Percentiles rank a stretch among this genome's conserved stretches.
phyloP scores from a whole-genome alignment of 1,284 basidiomycete genomes.

The Hemileia vastatrix region DNA sequence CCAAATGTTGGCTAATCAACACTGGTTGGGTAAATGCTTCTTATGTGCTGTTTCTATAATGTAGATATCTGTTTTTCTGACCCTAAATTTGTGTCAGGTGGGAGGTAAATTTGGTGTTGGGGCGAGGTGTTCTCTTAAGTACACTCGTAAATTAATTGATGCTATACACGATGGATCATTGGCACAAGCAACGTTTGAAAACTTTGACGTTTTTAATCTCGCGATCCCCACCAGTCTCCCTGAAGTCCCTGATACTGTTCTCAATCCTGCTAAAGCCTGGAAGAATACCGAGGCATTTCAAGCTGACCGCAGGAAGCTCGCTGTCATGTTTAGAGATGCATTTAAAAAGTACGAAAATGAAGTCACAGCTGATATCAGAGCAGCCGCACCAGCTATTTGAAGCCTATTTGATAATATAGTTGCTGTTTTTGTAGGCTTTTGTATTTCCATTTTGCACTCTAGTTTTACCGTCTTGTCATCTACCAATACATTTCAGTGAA shows the following conservation, averaged over 20 bases:
- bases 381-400: conserved; percentile 57
- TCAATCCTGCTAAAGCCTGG: conserved; percentile 80
- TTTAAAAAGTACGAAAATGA: conserved; percentile 80
- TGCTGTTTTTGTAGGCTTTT: background rate
- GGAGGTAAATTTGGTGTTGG: conserved; percentile 20
- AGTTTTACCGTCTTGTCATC: background rate
- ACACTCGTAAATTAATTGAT: conserved; percentile 91
- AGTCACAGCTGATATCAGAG: conserved; percentile 63
- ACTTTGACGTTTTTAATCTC: conserved; percentile 51
- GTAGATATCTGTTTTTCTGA: conserved; percentile 41
- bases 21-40: conserved; percentile 89
- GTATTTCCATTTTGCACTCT: background rate
- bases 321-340: conserved; percentile 82
- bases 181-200: conserved; percentile 73
- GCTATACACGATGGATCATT: conserved; percentile 91
- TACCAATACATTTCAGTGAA: too few species aligned
- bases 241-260: conserved; percentile 75
- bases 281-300: conserved; percentile 72
- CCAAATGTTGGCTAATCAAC: conserved; percentile 98
- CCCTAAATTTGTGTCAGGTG: background rate
- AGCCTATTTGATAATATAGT: too few species aligned
- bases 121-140: conserved; percentile 44
- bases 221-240: conserved; percentile 68
- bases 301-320: conserved; percentile 73
- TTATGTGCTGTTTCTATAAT: conserved; percentile 46